These are phyloP conservation scores for Typha latifolia DNA, from an alignment of 176 grass and related monocot genomes.

Conservation along the genomic window DNA sequence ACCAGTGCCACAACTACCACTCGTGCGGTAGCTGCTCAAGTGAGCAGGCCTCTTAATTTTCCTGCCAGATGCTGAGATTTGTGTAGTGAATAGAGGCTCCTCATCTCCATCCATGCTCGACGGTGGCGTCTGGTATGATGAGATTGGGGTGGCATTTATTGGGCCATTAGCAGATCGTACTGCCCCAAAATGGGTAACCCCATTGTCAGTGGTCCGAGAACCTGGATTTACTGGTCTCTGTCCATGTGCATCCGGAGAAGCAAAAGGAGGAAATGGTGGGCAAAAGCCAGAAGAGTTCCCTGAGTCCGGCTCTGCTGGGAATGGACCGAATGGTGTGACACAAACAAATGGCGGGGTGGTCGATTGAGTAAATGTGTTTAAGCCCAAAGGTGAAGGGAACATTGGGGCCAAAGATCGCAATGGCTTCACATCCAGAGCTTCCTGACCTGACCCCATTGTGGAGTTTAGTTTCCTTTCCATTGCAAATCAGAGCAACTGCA, in stretches of 20 bases:
- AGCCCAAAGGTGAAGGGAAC: conserved; percentile 71
- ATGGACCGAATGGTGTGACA: conserved; percentile 38
- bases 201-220: conserved; percentile 21
- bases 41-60: conserved; percentile 38
- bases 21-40: conserved; percentile 24
- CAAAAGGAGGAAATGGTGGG: not conserved
- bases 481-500: not conserved
- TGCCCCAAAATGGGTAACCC: conserved; percentile 3
- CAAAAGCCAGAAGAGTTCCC: conserved; percentile 12
- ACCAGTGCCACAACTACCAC: conserved; percentile 8
- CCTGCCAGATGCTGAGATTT: conserved; percentile 50
- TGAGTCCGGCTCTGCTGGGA: conserved; percentile 16
- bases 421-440: conserved; percentile 64
- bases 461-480: not conserved
- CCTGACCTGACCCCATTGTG: conserved; percentile 22
- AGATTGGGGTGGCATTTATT: conserved; percentile 46
- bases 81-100: conserved; percentile 22
- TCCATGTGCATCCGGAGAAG: conserved; percentile 5
- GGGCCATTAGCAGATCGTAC: conserved; percentile 13
- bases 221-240: too few relatives aligned
- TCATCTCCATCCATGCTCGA: conserved; percentile 22
- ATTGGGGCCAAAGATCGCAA: conserved; percentile 72
- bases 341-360: conserved; percentile 46
- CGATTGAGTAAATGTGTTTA: conserved; percentile 40
- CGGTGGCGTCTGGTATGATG: conserved; percentile 28